Evolutionary conservation across 208 protist genomes (phyloP).

Genomic region (Herpetomonas samuelpessoai): DNA sequence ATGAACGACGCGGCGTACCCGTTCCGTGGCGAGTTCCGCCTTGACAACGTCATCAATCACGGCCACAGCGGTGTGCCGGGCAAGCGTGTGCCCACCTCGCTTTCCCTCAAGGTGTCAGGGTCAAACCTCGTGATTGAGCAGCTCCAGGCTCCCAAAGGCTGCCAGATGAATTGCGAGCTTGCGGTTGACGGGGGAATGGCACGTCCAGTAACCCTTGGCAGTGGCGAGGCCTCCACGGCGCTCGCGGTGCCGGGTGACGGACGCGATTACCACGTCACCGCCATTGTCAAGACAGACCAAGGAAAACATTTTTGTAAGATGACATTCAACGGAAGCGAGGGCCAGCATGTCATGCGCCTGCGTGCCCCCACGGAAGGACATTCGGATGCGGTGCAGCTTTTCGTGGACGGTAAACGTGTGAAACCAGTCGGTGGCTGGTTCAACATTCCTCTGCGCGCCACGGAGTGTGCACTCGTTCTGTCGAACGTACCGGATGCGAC

Average conservation of each 20-base stretch:
- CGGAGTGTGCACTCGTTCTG: conserved; percentile 55
- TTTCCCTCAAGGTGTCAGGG: conserved; percentile 64
- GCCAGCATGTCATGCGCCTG: conserved; percentile 46
- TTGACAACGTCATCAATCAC: conserved; percentile 73
- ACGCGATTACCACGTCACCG: conserved; percentile 65
- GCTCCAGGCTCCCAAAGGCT: conserved; percentile 41
- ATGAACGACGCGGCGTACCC: conserved; percentile 89
- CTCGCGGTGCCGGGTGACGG: conserved; percentile 77
- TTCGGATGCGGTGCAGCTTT: conserved; percentile 39
- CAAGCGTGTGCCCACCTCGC: conserved; percentile 38
- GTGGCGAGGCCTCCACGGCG: conserved; percentile 11
- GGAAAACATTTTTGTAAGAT: conserved; percentile 65
- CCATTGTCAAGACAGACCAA: conserved; percentile 38
- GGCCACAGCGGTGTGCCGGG: conserved; percentile 62
- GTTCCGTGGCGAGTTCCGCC: conserved; percentile 65
- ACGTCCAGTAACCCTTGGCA: conserved; percentile 39
- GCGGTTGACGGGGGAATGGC: conserved; percentile 51
- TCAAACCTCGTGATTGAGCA: conserved; percentile 77
- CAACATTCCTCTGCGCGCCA: conserved; percentile 53
- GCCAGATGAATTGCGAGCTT: conserved; percentile 64
- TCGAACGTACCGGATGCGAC: conserved; percentile 10
- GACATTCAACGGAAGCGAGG: conserved; percentile 69
- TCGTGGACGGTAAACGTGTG: conserved; percentile 50
- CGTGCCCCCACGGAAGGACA: conserved; percentile 39
- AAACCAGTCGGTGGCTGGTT: conserved; percentile 56